A percentile compares a stretch with the other conserved stretches of the same genome.
phyloP scores from a whole-genome alignment of 2,329 filamentous ascomycete species.

The Decorospora gaudefroyi region DNA sequence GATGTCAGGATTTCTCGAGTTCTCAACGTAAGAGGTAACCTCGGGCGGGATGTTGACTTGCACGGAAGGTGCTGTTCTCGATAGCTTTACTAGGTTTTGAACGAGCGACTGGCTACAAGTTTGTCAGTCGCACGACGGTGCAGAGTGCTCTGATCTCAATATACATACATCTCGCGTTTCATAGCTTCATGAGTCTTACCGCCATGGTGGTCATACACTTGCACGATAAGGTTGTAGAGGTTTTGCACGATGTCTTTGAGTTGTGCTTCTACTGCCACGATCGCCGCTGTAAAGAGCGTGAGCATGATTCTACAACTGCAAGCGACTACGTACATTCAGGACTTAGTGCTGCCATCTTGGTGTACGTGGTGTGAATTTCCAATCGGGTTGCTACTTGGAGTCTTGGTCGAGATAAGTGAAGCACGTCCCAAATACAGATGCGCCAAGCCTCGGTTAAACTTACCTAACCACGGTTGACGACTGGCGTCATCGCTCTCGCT shows the following conservation, averaged over 20 bases:
- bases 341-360: conserved; percentile 14
- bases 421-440: conserved; percentile 4
- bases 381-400: conserved; percentile 3
- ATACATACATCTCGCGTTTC: conserved; percentile 59
- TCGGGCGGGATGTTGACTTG: conserved; percentile 63
- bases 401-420: conserved; percentile 1
- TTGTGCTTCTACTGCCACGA: conserved; percentile 51
- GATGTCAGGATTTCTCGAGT: conserved; percentile 67
- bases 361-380: neutral
- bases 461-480: conserved; percentile 6
- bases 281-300: conserved; percentile 14
- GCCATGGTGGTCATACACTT: conserved; percentile 64
- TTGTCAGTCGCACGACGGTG: conserved; percentile 2
- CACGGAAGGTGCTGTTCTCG: conserved; percentile 54
- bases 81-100: conserved; percentile 58
- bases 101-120: conserved; percentile 56
- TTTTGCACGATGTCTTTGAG: conserved; percentile 66
- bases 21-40: conserved; percentile 66
- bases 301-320: neutral
- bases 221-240: conserved; percentile 63
- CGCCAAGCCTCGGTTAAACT: conserved; percentile 30
- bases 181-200: conserved; percentile 61
- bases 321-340: conserved; percentile 8
- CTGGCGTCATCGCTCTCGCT: conserved; percentile 24
- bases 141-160: no score